These are phyloP conservation scores for Camelina sativa DNA, from an alignment of 345 rosid genomes.

Conservation along the genomic window DNA sequence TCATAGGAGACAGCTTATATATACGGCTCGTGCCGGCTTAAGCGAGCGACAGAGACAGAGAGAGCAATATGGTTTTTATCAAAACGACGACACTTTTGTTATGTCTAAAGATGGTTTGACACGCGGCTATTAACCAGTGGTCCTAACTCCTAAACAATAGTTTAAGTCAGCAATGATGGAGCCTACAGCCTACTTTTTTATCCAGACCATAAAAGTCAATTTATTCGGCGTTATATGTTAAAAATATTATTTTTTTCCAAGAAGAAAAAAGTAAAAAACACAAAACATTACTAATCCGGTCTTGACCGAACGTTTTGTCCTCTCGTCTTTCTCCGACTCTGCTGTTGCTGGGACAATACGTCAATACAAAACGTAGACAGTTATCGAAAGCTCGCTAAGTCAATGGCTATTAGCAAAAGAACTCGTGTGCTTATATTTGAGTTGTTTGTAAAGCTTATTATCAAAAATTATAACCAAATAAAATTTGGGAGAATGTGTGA, in stretches of 20 bases:
- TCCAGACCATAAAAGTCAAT: not conserved
- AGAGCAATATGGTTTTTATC: not conserved
- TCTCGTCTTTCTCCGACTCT: not conserved
- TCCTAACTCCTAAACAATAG: not conserved
- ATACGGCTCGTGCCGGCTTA: conserved; percentile 37
- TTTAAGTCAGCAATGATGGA: conserved; percentile 18
- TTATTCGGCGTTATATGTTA: not conserved
- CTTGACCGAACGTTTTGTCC: not conserved
- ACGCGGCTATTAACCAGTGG: not conserved
- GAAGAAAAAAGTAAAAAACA: not conserved
- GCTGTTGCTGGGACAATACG: not conserved
- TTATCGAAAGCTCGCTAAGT: not conserved
- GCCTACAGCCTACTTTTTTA: not conserved
- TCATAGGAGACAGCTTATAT: conserved; percentile 29
- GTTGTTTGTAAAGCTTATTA: not conserved
- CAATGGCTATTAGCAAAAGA: not conserved
- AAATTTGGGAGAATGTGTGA: not conserved
- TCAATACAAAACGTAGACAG: not conserved
- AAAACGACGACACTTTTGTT: conserved; percentile 27
- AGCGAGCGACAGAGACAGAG: not conserved
- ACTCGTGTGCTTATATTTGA: not conserved
- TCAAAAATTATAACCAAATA: not conserved
- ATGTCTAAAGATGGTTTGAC: not conserved
- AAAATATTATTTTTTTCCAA: not conserved
- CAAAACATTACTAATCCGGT: not conserved